Evolutionary conservation across 805 yeast genomes (phyloP).

Genomic region (Cyberlindnera euphorbiiphila): DNA sequence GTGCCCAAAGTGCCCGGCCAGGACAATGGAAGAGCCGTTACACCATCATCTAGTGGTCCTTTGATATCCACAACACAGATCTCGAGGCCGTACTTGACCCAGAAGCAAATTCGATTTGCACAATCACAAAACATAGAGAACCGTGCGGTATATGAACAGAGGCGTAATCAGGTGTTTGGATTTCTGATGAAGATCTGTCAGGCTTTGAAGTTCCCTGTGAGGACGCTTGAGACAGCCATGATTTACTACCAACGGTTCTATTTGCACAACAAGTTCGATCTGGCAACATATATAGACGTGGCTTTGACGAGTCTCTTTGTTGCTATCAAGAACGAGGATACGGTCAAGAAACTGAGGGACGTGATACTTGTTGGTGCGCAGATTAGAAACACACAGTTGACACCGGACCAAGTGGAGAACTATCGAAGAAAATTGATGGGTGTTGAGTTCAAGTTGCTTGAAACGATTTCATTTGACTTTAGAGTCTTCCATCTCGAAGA

Average conservation of each 20-base stretch:
- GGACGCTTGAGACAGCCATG: conserved; percentile 67
- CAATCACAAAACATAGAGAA: conserved; percentile 52
- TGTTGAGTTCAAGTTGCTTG: conserved; percentile 70
- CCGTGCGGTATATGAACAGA: conserved; percentile 44
- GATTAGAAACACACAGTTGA: conserved; percentile 28
- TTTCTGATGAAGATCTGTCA: conserved; percentile 51
- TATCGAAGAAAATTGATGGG: conserved; percentile 54
- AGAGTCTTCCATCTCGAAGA: conserved; percentile 65
- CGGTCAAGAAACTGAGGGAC: conserved; percentile 69
- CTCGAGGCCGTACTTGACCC: conserved; percentile 59
- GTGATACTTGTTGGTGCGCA: conserved; percentile 43
- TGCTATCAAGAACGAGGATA: conserved; percentile 79
- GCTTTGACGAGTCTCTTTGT: conserved; percentile 65
- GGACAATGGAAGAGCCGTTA: neutral
- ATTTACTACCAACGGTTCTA: conserved; percentile 68
- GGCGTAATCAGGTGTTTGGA: conserved; percentile 50
- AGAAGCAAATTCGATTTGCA: conserved; percentile 46
- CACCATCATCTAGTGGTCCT: conserved; percentile 2
- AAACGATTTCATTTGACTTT: conserved; percentile 77
- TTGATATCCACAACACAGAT: conserved; percentile 36
- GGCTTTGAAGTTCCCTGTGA: conserved; percentile 60
- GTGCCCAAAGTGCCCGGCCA: neutral
- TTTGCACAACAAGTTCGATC: conserved; percentile 59
- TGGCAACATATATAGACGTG: conserved; percentile 53
- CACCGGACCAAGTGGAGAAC: conserved; percentile 40